Percentiles rank a stretch among this genome's conserved stretches.
Conservation (phyloP, 108 stramenopile species). For the Cyclotella sp. region DNA sequence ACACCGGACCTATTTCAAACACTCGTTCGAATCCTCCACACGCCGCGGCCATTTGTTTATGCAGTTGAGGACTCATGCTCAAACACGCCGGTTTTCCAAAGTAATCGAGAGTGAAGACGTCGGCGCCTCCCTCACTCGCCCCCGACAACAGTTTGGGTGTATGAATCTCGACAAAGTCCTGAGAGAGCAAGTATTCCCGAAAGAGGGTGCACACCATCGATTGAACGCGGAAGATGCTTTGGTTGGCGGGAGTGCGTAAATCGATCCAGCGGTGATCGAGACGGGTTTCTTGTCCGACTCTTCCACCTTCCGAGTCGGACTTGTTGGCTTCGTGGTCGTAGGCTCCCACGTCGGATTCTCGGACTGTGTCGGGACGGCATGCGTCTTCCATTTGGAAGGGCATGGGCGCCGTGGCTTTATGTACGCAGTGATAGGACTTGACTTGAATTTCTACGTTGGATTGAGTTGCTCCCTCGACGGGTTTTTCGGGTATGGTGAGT, state of each 20-base stretch:
- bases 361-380: constrained; percentile 86
- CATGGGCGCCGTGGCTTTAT: constrained; percentile 82
- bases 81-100: constrained; percentile 96
- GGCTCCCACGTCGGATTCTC: constrained; percentile 85
- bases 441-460: constrained; percentile 94
- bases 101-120: constrained; percentile 96
- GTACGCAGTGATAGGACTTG: constrained; percentile 83
- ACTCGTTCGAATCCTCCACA: constrained; percentile 99
- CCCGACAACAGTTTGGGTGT: constrained; percentile 98
- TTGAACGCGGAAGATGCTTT: constrained; percentile 97
- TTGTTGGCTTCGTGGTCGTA: constrained; percentile 79
- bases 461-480: constrained; percentile 93
- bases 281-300: constrained; percentile 90
- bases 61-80: constrained; percentile 98
- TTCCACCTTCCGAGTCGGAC: constrained; percentile 68
- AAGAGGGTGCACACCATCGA: constrained; percentile 95
- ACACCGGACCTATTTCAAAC: constrained; percentile 98
- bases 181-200: constrained; percentile 87
- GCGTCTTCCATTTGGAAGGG: constrained; percentile 99
- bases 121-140: constrained; percentile 96
- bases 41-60: constrained; percentile 98
- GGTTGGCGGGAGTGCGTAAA: constrained; percentile 97
- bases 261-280: constrained; percentile 98
- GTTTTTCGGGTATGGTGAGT: constrained; percentile 78
- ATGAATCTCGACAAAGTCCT: constrained; percentile 97